These are phyloP conservation scores for Cladophialophora exuberans DNA, from an alignment of 2,329 filamentous ascomycete genomes.

Conservation along the genomic window DNA sequence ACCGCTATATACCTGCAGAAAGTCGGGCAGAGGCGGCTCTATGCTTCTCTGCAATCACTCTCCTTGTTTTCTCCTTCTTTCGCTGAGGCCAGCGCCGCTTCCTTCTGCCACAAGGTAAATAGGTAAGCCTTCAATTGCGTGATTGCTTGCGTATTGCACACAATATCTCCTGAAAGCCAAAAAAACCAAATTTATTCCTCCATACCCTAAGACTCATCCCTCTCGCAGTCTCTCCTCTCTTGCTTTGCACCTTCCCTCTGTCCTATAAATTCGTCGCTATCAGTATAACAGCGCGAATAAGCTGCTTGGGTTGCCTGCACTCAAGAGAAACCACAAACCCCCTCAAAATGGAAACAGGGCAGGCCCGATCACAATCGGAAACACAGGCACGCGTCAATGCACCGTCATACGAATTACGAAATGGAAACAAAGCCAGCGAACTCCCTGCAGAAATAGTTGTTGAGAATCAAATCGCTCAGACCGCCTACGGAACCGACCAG, in stretches of 20 bases:
- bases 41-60: not conserved
- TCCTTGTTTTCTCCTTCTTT: constrained; percentile 4
- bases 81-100: constrained; percentile 9
- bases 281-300: no score
- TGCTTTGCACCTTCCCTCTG: not conserved
- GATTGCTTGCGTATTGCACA: constrained; percentile 22
- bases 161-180: constrained; percentile 10
- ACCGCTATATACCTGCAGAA: constrained; percentile 5
- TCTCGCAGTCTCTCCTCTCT: not conserved
- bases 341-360: constrained; percentile 11
- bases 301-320: not conserved
- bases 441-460: not conserved
- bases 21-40: not conserved
- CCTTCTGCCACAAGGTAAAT: constrained; percentile 15
- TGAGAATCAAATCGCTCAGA: not conserved
- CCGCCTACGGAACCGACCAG: not conserved
- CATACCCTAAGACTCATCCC: not conserved
- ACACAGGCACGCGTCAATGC: not conserved
- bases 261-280: not conserved
- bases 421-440: not conserved
- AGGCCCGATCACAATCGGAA: not conserved
- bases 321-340: not conserved
- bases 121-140: constrained; percentile 28
- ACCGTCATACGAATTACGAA: not conserved
- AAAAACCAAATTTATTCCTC: no score